These are phyloP conservation scores for Kalmanozyma brasiliensis DNA, from an alignment of 1,284 basidiomycete genomes.

Conservation along the genomic window DNA sequence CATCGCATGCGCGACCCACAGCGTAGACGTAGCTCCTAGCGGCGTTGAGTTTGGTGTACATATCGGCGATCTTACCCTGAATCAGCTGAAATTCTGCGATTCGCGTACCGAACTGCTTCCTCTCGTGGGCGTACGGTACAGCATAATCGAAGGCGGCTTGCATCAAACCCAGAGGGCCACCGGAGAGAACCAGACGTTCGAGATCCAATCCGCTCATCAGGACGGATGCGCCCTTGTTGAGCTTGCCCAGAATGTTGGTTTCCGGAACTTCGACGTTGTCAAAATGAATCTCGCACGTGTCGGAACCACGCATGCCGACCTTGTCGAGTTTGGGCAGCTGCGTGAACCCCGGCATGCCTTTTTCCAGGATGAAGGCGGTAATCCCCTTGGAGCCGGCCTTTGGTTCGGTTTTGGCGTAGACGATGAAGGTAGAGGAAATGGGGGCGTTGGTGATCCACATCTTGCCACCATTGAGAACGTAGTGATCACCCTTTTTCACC, in stretches of 20 bases:
- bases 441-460: constrained; percentile 98
- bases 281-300: constrained; percentile 93
- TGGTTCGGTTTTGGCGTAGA: constrained; percentile 89
- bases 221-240: constrained; percentile 83
- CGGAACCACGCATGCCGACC: constrained; percentile 93
- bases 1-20: constrained; percentile 70
- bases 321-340: constrained; percentile 92
- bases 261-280: constrained; percentile 85
- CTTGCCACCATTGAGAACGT: constrained; percentile 86
- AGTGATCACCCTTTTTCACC: constrained; percentile 79
- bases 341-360: constrained; percentile 82
- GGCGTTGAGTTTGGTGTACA: constrained; percentile 93
- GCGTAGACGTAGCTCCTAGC: constrained; percentile 91
- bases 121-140: constrained; percentile 86
- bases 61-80: constrained; percentile 85
- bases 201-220: constrained; percentile 94
- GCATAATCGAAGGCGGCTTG: constrained; percentile 91
- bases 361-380: constrained; percentile 90
- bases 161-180: constrained; percentile 84
- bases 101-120: constrained; percentile 86
- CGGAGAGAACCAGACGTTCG: constrained; percentile 88
- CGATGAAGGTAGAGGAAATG: constrained; percentile 85
- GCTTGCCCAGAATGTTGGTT: constrained; percentile 83
- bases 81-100: constrained; percentile 94
- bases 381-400: constrained; percentile 85